A percentile compares a stretch with the other conserved stretches of the same genome.
Conservation (phyloP, 495 filamentous ascomycete species). For the Pseudotulostoma volvatum region DNA sequence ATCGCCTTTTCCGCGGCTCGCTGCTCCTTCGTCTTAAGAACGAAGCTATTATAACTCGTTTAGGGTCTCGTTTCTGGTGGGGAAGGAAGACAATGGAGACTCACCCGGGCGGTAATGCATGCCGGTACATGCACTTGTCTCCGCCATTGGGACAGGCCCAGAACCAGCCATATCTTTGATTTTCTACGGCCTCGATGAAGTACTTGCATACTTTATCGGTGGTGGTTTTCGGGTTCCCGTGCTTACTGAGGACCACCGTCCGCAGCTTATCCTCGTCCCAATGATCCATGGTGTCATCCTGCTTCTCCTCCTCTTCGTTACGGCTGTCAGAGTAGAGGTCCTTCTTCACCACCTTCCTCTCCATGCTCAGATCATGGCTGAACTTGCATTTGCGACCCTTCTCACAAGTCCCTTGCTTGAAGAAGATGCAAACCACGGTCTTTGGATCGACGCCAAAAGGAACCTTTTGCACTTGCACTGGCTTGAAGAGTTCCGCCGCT, state of each 20-base stretch:
- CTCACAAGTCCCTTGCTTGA: conserved; percentile 91
- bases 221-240: conserved; percentile 87
- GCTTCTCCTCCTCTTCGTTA: conserved; percentile 61
- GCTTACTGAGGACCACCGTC: conserved; percentile 81
- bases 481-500: conserved; percentile 76
- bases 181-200: conserved; percentile 96
- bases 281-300: conserved; percentile 80
- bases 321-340: conserved; percentile 79
- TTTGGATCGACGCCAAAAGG: conserved; percentile 97
- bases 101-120: conserved; percentile 84
- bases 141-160: conserved; percentile 96
- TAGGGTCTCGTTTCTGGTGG: neutral
- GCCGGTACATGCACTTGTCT: conserved; percentile 96
- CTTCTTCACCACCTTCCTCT: conserved; percentile 84
- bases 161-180: conserved; percentile 98
- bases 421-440: conserved; percentile 92
- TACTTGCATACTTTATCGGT: conserved; percentile 99
- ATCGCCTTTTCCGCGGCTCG: conserved; percentile 91
- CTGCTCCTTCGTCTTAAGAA: conserved; percentile 96
- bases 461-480: conserved; percentile 88
- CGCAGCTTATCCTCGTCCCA: conserved; percentile 97
- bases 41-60: conserved; percentile 44
- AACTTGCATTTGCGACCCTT: conserved; percentile 98
- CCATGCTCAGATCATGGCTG: conserved; percentile 74
- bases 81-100: conserved; percentile 12